A percentile compares a stretch with the other conserved stretches of the same genome.
These are phyloP conservation scores for Terfezia claveryi DNA, from an alignment of 495 filamentous ascomycete genomes.

Conservation along the genomic window DNA sequence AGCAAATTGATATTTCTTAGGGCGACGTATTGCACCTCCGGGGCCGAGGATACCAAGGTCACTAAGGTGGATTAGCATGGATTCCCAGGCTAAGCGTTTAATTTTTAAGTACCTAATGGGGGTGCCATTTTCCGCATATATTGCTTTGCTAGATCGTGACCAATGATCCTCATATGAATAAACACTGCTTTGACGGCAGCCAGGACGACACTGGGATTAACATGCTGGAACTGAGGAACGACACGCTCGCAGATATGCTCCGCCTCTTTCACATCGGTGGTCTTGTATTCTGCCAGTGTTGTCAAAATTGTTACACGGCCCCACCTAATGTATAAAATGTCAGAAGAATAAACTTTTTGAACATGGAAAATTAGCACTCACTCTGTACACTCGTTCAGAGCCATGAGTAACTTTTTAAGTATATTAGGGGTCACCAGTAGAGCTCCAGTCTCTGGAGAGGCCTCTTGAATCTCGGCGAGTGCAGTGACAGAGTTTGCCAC, in stretches of 20 bases:
- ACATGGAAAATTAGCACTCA: constrained; percentile 1
- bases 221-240: constrained; percentile 92
- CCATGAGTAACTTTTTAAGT: constrained; percentile 89
- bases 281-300: constrained; percentile 71
- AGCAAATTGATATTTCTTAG: constrained; percentile 88
- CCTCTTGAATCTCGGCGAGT: constrained; percentile 72
- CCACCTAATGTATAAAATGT: constrained; percentile 31
- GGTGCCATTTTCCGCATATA: constrained; percentile 98
- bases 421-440: constrained; percentile 57
- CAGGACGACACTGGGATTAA: constrained; percentile 88
- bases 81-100: constrained; percentile 2
- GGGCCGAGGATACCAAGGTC: constrained; percentile 81
- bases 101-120: constrained; percentile 44
- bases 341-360: background rate
- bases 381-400: constrained; percentile 92
- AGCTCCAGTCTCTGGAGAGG: constrained; percentile 73
- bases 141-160: constrained; percentile 48
- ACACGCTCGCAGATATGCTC: constrained; percentile 98
- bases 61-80: constrained; percentile 30
- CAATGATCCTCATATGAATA: constrained; percentile 76
- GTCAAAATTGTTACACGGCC: constrained; percentile 86
- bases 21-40: constrained; percentile 95
- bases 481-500: constrained; percentile 93
- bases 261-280: constrained; percentile 74
- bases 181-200: constrained; percentile 97